These are phyloP conservation scores for Schizosaccharomyces osmophilus DNA, from an alignment of 805 yeast genomes.

Conservation along the genomic window DNA sequence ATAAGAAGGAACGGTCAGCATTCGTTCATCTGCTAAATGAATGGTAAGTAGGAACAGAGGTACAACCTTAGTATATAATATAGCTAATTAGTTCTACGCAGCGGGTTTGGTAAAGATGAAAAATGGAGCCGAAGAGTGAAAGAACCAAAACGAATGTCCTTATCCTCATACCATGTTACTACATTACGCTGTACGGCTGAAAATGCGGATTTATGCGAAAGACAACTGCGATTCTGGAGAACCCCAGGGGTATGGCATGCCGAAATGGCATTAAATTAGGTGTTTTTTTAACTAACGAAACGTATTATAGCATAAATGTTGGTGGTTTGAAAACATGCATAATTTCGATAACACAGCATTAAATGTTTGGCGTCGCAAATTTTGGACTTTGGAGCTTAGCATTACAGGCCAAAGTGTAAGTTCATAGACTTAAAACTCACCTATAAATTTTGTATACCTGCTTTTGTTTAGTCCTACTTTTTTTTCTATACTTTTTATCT, in stretches of 20 bases:
- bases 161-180: neutral
- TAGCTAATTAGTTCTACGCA: neutral
- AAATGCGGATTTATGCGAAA: neutral
- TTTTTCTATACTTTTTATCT: neutral
- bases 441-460: no score
- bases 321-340: neutral
- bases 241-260: neutral
- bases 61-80: neutral
- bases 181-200: neutral
- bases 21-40: neutral
- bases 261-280: neutral
- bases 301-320: neutral
- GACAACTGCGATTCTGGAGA: neutral
- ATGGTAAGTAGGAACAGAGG: neutral
- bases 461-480: no score
- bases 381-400: neutral
- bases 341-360: neutral
- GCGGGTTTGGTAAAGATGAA: neutral
- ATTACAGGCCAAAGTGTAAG: neutral
- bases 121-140: neutral
- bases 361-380: neutral
- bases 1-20: neutral
- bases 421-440: no score
- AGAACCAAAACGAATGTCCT: neutral
- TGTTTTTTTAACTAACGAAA: neutral